A percentile compares a stretch with the other conserved stretches of the same genome.
phyloP scores from a whole-genome alignment of 805 yeast species.

The Hanseniaspora singularis region DNA sequence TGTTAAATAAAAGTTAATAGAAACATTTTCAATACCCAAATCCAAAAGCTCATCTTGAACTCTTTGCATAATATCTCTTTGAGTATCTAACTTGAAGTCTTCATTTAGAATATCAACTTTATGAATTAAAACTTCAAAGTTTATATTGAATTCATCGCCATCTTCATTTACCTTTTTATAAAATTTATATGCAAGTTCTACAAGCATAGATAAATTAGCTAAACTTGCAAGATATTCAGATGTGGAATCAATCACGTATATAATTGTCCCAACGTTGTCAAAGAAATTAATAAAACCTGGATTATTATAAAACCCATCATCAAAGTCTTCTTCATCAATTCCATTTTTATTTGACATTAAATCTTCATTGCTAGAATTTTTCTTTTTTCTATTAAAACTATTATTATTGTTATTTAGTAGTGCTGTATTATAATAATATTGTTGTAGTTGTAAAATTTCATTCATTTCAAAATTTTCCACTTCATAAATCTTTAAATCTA shows the following conservation, averaged over 20 bases:
- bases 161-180: constrained; percentile 69
- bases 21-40: constrained; percentile 75
- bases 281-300: constrained; percentile 41
- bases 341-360: background rate
- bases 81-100: constrained; percentile 87
- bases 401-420: background rate
- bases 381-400: background rate
- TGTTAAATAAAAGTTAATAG: constrained; percentile 80
- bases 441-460: constrained; percentile 11
- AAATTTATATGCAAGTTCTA: constrained; percentile 72
- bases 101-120: constrained; percentile 92
- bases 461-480: constrained; percentile 15
- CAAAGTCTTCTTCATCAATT: constrained; percentile 2
- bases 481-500: constrained; percentile 11
- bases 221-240: constrained; percentile 90
- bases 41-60: constrained; percentile 87
- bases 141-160: constrained; percentile 13
- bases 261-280: constrained; percentile 74
- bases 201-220: constrained; percentile 75
- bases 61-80: constrained; percentile 90
- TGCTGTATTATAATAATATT: constrained; percentile 6
- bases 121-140: constrained; percentile 72
- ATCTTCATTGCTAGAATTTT: background rate
- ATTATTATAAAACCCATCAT: constrained; percentile 10
- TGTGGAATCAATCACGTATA: constrained; percentile 88